Conservation (phyloP, 1,284 basidiomycete genomes). For the Tilletiopsis washingtonensis region DNA sequence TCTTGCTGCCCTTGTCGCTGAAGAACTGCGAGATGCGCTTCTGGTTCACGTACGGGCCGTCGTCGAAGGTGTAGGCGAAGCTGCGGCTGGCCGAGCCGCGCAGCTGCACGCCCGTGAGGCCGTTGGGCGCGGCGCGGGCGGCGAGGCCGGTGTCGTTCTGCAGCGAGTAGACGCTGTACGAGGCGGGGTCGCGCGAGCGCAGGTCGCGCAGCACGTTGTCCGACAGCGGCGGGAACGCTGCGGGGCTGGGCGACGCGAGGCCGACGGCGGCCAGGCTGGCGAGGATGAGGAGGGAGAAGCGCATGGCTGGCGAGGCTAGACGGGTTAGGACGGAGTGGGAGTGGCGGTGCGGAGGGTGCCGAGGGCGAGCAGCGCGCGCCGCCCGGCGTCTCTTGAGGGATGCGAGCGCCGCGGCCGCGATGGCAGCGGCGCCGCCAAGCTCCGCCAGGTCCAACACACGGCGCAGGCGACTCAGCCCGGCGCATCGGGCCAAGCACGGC, state of each 20-base stretch:
- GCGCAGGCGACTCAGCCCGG: too few species aligned
- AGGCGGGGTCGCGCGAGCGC: not conserved
- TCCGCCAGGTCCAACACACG: too few species aligned
- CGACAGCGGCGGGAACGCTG: slow-evolving; percentile 1
- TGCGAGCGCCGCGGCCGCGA: too few species aligned
- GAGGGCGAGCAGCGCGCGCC: too few species aligned
- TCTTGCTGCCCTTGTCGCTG: slow-evolving; percentile 14
- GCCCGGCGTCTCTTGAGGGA: too few species aligned
- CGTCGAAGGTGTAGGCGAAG: slow-evolving; percentile 33
- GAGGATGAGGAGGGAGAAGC: too few species aligned
- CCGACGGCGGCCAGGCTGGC: not conserved
- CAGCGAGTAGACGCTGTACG: not conserved
- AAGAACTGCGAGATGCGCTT: slow-evolving; percentile 18
- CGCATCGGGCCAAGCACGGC: too few species aligned
- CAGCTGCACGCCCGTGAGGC: slow-evolving; percentile 12
- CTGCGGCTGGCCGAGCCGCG: slow-evolving; percentile 14
- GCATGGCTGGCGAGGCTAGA: too few species aligned
- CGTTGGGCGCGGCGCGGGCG: slow-evolving; percentile 11
- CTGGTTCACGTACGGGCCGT: slow-evolving; percentile 26
- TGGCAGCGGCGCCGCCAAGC: too few species aligned
- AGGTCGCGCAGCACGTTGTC: slow-evolving; percentile 3
- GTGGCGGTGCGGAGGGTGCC: too few species aligned
- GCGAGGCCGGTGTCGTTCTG: not conserved
- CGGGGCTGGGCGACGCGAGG: not conserved
- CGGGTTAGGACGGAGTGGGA: too few species aligned